Evolutionary conservation across 176 grass and related monocot species (phyloP).

Genomic region (Ananas comosus): DNA sequence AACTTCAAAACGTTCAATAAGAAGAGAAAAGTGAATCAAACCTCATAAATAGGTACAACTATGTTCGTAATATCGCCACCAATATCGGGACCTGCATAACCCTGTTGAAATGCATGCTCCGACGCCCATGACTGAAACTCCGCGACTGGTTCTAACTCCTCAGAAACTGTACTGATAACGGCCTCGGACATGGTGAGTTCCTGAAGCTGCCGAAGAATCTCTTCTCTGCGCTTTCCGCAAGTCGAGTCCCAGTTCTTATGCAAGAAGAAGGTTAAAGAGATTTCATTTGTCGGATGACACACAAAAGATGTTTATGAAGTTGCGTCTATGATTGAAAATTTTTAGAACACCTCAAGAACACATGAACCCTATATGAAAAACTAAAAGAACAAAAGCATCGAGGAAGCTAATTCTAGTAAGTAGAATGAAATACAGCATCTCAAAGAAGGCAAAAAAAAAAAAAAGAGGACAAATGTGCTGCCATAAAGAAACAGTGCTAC

Average conservation of each 20-base stretch:
- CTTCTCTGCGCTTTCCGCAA: constrained; percentile 25
- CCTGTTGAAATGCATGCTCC: constrained; percentile 24
- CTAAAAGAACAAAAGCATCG: neutral
- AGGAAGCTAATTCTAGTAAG: neutral
- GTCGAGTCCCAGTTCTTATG: constrained; percentile 29
- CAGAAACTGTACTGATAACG: neutral
- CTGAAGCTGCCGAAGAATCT: constrained; percentile 48
- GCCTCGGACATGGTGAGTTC: constrained; percentile 48
- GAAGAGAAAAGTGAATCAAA: constrained; percentile 9
- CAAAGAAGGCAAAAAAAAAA: too few species aligned
- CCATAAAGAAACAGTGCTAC: too few species aligned
- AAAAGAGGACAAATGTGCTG: too few species aligned
- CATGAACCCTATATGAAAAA: neutral
- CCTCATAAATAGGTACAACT: constrained; percentile 28
- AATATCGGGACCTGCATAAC: constrained; percentile 18
- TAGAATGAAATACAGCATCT: neutral
- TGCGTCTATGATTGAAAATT: neutral
- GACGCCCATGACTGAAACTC: constrained; percentile 30
- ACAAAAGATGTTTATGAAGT: neutral
- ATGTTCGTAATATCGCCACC: constrained; percentile 28
- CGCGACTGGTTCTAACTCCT: constrained; percentile 19
- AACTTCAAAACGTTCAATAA: neutral
- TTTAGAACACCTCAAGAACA: neutral
- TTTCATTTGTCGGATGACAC: neutral
- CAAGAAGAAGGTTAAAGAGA: neutral